Conservation (phyloP, 345 rosid genomes). For the Anacardium occidentale region DNA sequence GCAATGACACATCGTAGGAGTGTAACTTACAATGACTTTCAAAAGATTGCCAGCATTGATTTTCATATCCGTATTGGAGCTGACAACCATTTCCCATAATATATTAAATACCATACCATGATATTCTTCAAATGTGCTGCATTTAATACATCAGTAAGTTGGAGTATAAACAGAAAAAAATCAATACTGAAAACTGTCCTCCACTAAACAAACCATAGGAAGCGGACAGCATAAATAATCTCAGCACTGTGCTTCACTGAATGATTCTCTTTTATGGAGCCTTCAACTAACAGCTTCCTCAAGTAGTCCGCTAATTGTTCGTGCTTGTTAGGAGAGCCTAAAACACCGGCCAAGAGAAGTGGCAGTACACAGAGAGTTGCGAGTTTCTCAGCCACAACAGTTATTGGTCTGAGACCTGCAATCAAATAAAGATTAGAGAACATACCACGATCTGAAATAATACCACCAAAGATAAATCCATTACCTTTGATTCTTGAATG, state of each 20-base stretch:
- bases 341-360: conserved; percentile 87
- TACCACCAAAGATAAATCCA: conserved; percentile 4
- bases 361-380: conserved; percentile 79
- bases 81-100: conserved; percentile 97
- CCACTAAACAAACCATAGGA: conserved; percentile 71
- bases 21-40: conserved; percentile 72
- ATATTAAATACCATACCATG: conserved; percentile 77
- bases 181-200: conserved; percentile 6
- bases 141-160: conserved; percentile 27
- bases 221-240: conserved; percentile 76
- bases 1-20: conserved; percentile 21
- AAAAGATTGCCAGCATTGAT: conserved; percentile 70
- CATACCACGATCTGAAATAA: conserved; percentile 8
- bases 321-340: conserved; percentile 76
- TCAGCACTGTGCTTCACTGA: conserved; percentile 48
- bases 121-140: conserved; percentile 83
- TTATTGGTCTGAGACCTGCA: conserved; percentile 85
- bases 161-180: conserved; percentile 16
- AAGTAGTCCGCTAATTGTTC: conserved; percentile 68
- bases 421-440: conserved; percentile 26
- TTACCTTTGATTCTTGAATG: conserved; percentile 72
- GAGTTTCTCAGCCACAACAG: conserved; percentile 71
- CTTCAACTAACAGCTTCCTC: conserved; percentile 72
- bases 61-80: conserved; percentile 76
- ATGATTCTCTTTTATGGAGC: conserved; percentile 52